Conservation (phyloP, 768 basidiomycete species). For the Tulasnella calospora region DNA sequence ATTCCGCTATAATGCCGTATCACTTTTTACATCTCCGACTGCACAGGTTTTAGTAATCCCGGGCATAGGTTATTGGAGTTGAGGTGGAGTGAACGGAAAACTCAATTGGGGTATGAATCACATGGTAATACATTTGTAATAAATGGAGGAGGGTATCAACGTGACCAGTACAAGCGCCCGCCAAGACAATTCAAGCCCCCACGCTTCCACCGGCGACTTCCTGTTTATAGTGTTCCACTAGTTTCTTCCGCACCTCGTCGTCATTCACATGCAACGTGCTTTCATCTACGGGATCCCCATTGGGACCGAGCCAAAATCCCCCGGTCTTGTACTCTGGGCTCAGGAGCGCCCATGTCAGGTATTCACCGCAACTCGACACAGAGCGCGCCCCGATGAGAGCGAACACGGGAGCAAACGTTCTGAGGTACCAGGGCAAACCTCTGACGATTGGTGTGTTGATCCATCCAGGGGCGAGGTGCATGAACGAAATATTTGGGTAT, state of each 20-base stretch:
- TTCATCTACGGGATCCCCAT: constrained; percentile 9
- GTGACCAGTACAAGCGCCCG: neutral
- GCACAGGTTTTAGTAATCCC: neutral
- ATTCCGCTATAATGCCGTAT: too few species aligned
- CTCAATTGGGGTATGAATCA: neutral
- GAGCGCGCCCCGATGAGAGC: neutral
- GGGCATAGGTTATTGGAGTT: too few species aligned
- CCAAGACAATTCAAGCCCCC: neutral
- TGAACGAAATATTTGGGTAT: constrained; percentile 25
- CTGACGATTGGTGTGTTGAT: constrained; percentile 19
- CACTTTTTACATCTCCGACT: too few species aligned
- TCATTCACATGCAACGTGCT: neutral
- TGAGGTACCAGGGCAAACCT: neutral
- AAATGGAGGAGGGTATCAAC: neutral
- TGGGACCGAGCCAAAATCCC: constrained; percentile 20
- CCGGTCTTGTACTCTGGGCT: constrained; percentile 2
- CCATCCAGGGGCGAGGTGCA: constrained; percentile 21
- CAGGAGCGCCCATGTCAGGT: neutral
- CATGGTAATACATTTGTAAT: neutral
- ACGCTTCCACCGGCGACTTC: neutral
- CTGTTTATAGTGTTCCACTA: neutral
- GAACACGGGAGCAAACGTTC: constrained; percentile 3
- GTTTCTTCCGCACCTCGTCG: neutral
- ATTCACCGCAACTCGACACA: constrained; percentile 6
- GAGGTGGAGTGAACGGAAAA: too few species aligned